Evolutionary conservation across 1,284 basidiomycete species (phyloP).

Genomic region (Taiwanofungus camphoratus): DNA sequence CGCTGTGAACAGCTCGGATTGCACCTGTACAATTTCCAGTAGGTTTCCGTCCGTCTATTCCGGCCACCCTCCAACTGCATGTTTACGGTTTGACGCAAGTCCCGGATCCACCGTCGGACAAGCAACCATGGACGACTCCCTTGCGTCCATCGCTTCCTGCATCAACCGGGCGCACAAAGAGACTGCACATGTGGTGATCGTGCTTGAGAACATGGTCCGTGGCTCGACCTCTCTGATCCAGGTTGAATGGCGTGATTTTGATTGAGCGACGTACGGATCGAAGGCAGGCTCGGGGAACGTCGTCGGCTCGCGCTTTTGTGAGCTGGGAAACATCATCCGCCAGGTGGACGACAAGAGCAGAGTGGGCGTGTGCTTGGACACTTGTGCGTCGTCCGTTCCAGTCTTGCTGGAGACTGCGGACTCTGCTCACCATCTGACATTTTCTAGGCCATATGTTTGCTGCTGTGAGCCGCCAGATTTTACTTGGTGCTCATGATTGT

Average conservation of each 20-base stretch:
- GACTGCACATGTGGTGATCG: conserved; percentile 56
- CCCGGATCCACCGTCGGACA: conserved; percentile 78
- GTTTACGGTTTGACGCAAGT: conserved; percentile 32
- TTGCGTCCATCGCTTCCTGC: conserved; percentile 63
- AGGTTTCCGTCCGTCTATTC: conserved; percentile 25
- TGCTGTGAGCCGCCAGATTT: conserved; percentile 41
- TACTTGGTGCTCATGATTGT: too few relatives aligned
- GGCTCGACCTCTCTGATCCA: background rate
- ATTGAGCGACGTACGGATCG: background rate
- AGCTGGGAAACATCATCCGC: conserved; percentile 66
- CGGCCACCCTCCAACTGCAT: background rate
- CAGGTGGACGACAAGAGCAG: conserved; percentile 71
- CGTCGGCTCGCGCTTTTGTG: conserved; percentile 66
- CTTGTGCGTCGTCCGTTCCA: conserved; percentile 60
- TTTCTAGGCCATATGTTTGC: conserved; percentile 72
- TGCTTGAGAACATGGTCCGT: conserved; percentile 82
- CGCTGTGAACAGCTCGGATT: conserved; percentile 78
- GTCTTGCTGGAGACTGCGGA: too few relatives aligned
- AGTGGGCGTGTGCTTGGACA: conserved; percentile 83
- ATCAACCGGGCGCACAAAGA: conserved; percentile 75
- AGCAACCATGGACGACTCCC: conserved; percentile 55
- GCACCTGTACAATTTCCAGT: conserved; percentile 83
- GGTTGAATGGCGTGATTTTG: background rate
- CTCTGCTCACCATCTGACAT: too few relatives aligned
- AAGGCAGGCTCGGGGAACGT: conserved; percentile 80